phyloP scores from a whole-genome alignment of 2,329 filamentous ascomycete genomes.

The Gnomoniopsis sp. region DNA sequence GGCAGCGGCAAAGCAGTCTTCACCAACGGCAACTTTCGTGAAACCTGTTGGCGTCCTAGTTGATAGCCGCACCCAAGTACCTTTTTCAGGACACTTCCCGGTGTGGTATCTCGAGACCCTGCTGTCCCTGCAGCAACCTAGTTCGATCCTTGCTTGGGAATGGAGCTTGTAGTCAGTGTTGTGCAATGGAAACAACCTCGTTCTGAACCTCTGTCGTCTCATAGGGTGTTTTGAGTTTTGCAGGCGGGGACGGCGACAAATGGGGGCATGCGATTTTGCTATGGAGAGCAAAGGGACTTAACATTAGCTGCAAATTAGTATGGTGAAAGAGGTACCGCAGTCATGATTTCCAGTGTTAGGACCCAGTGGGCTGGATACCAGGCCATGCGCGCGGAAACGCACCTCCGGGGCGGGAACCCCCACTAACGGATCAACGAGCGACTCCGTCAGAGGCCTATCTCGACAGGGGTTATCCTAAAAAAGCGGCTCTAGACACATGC shows the following conservation, averaged over 20 bases:
- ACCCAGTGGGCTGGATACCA: not conserved
- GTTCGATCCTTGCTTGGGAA: not conserved
- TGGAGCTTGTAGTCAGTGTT: not conserved
- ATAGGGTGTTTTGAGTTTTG: not conserved
- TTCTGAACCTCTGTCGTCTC: not conserved
- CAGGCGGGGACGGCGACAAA: not conserved
- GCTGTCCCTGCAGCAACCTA: not conserved
- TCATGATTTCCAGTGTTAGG: not conserved
- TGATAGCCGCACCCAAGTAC: not conserved
- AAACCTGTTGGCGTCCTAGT: not conserved
- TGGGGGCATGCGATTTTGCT: not conserved
- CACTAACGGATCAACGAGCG: conserved; percentile 3
- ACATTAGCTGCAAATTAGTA: not conserved
- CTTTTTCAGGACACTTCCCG: not conserved
- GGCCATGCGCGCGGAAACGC: not conserved
- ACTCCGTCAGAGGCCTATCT: not conserved
- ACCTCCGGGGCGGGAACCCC: conserved; percentile 1
- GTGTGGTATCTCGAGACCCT: not conserved
- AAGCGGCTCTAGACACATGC: not conserved
- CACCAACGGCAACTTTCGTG: not conserved
- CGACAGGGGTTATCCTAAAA: not conserved
- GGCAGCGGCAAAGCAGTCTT: conserved; percentile 1
- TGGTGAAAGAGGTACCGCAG: not conserved
- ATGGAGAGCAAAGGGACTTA: not conserved
- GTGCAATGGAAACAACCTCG: not conserved